Base-by-base conservation (phyloP, 2,329 filamentous ascomycete species). In the Claviceps maximensis region DNA sequence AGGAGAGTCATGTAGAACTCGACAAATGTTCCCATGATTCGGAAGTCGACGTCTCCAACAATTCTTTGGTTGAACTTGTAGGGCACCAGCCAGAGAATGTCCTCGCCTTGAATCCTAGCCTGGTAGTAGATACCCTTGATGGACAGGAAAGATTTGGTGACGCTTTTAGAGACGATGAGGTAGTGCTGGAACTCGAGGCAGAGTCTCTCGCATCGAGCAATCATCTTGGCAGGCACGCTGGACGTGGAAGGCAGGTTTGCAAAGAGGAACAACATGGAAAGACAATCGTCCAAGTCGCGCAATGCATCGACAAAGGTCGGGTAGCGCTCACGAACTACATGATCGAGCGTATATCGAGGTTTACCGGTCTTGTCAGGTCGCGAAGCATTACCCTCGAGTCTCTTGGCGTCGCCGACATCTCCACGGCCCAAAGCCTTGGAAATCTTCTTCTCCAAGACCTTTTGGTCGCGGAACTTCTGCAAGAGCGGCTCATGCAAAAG, bases 41-140 rank as follows among this genome's bases (percentile, higher is more conserved):
- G 80, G 74, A 96, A 98, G 69, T 98, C 93, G 58, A 98, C 86
- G 69, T 98, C 93, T 54, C 86, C 88, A 42, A 93, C 87, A 15
- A 95, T 84, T 60, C 87, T 79, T 75, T 98, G 93, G 65, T 97
- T 95, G 72, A 98, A 98, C 69, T 89, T 89, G 75, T 98, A 98
- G 1, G 93, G 93, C 12, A 96, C 91, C 41, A 98, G 77, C 93
- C 93, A 98, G 59, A 97, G 76, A 49, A 98, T 86, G 64, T 97
- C 91, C 72, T 98, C 90, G 49, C 93, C 93, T 69, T 96, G 89
- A 57, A 98, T 94, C 50, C 85, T 96, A 25, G 91, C 93, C 73
- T 97, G 91, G 72, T 97, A 98, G 75, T 98, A 98, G 64, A 98
- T 97, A 57, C 93, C 93, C 77, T 98, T 98, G 72, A 98, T 97